Base-by-base conservation (phyloP, 2,329 filamentous ascomycete genomes). In the Plenodomus tracheiphilus region DNA sequence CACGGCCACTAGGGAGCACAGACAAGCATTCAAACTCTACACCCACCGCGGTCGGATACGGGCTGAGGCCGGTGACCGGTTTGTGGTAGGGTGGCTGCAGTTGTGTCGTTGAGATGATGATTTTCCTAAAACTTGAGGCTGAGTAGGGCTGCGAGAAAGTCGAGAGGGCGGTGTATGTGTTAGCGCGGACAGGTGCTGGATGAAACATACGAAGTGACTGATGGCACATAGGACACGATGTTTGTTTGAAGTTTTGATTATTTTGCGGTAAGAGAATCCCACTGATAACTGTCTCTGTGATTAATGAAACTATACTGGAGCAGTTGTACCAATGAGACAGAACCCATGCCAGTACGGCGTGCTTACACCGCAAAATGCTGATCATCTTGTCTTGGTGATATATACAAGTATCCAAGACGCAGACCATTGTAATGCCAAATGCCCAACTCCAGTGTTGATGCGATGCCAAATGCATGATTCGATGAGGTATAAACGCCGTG, bases 381-480 rank as follows among this genome's bases (percentile, higher is more conserved):
- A 32, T 32, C 28, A 7, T 32, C 9, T 11, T 32, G 28, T 11
- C 28, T 32, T 15, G 11, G 28, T 32, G 28, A 15, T 32, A 32
- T 32, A 15, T 32, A 32, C 28, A 32, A n/a, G 28, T 32, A 32
- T 32, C 28, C 28, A 32, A 32, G 28, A 32, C 28, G 28, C 28
- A 39, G 11, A 39, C 19, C 20, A 21, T 45, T 25, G 9, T 16
- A 17, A 39, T 16, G 22, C 22, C 2, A 9, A 18, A 9, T 15
- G n/a, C 46, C 2, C 16, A 49, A 45, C 41, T 45, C 47, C 41
- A 15, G 39, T 41, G 38, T 35, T 42, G 28, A 45, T 49, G 41
- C 41, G 45, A 45, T 17, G 41, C 37, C 25, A 30, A 17, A 36
- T 18, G 20, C 32, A 8, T n/a, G 17, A 39, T 28, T n/a, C 9